These are phyloP conservation scores for Apiotrichum mycotoxinovorans DNA, from an alignment of 1,284 basidiomycete genomes.

Conservation along the genomic window DNA sequence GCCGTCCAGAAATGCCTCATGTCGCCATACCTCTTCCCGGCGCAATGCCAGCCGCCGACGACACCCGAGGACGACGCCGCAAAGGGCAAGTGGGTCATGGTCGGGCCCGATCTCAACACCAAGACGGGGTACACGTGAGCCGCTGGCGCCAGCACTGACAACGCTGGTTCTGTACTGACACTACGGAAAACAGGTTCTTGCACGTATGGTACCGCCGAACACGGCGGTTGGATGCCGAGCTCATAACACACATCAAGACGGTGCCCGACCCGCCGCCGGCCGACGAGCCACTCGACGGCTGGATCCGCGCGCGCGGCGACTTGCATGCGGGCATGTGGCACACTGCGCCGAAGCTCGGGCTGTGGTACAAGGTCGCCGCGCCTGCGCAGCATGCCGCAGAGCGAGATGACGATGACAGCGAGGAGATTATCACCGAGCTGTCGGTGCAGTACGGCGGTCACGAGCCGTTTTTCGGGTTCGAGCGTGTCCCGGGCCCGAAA, in stretches of 20 bases:
- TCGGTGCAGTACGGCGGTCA: conserved; percentile 78
- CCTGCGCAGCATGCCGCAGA: conserved; percentile 6
- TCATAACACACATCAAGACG: conserved; percentile 41
- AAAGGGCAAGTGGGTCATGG: conserved; percentile 82
- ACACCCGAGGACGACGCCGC: conserved; percentile 69
- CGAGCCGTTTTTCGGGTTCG: conserved; percentile 76
- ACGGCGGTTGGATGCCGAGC: conserved; percentile 55
- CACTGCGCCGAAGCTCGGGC: conserved; percentile 56
- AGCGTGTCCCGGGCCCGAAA: conserved; percentile 59
- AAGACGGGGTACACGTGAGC: conserved; percentile 60
- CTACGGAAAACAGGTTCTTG: conserved; percentile 55
- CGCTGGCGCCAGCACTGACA: not conserved
- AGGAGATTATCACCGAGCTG: conserved; percentile 74
- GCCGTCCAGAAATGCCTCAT: conserved; percentile 67
- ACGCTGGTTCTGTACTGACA: not conserved
- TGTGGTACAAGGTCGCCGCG: conserved; percentile 65
- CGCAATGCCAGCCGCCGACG: conserved; percentile 65
- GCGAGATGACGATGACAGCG: conserved; percentile 7
- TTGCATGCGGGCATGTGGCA: conserved; percentile 46
- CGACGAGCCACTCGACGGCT: conserved; percentile 31
- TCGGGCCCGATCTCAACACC: conserved; percentile 69
- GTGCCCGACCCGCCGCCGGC: conserved; percentile 33
- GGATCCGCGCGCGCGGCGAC: conserved; percentile 39
- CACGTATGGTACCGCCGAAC: conserved; percentile 81
- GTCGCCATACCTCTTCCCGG: conserved; percentile 56